Base-by-base conservation (phyloP, 2,329 filamentous ascomycete species). In the Curvularia eragrostidis region DNA sequence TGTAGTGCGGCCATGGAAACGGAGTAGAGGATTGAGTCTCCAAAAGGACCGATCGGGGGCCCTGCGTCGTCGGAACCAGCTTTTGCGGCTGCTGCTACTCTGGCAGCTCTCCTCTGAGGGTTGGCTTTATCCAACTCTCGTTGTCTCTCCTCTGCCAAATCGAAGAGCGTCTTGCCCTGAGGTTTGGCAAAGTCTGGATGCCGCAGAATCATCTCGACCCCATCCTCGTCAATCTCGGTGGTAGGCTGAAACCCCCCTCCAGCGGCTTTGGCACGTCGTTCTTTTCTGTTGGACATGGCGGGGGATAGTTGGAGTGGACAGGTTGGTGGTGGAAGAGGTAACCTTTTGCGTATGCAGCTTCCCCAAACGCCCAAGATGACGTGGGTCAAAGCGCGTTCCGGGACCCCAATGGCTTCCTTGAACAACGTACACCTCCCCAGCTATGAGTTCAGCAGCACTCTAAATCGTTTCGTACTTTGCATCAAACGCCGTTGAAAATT, bases 1-100 rank as follows among this genome's bases (percentile, higher is more conserved):
- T 94, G 90, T 49, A 93, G 77, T 81, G 88, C 90, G 12, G 85
- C 81, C 67, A 95, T 77, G 61, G 86, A 87, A 10, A 85, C 77
- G 6, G 78, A 73, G 69, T 81, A 83, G 53, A 84, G 78, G 23
- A 84, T 63, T 1, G 82, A 78, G 53, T 83, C 76, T 38, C 77
- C 82, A 1, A 78, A 41, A 7, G 81, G 78, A 1, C 82, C 81
- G 19, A 84, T 77, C 0, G 78, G 59, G 21, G 58, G 54, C 41
- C 78, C 78, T 18, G 79, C 76, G 15, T 76, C 76, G 28, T 55
- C 47, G 26, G 47, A 46, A 15, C 39, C 42, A 8, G 46, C 32
- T 13, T 46, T 75, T 63, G 56, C 72, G 53, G 48, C 63, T 12
- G 54, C 63, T 59, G 65, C 69, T 58, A 71, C 64, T 73, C 74